Conservation (phyloP, 2,329 filamentous ascomycete genomes). For the Orbilia brochopaga region DNA sequence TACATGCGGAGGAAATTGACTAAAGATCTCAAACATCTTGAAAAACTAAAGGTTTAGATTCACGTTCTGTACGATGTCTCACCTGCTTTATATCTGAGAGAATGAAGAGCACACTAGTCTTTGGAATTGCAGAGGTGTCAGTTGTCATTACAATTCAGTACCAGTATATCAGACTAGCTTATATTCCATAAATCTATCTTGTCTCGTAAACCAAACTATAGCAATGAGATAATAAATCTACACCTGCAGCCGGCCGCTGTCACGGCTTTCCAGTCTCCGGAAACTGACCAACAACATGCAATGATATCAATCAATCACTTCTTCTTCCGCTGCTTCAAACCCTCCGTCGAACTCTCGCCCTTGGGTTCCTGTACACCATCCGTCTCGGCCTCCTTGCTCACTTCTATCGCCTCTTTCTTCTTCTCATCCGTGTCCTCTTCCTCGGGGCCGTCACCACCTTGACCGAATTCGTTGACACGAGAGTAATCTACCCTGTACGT, state of each 20-base stretch:
- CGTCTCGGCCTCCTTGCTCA: constrained; percentile 56
- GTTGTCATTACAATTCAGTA: too few relatives aligned
- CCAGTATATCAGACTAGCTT: not conserved
- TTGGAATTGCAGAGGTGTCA: not conserved
- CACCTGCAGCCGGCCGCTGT: not conserved
- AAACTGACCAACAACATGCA: not conserved
- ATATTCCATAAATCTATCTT: not conserved
- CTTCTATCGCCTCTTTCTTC: constrained; percentile 23
- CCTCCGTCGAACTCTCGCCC: constrained; percentile 36
- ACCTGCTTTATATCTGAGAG: not conserved
- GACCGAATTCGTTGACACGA: constrained; percentile 95
- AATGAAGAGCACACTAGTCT: not conserved
- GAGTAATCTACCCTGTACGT: constrained; percentile 90
- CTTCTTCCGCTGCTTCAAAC: constrained; percentile 49
- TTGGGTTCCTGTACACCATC: constrained; percentile 56
- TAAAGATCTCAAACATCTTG: constrained; percentile 33
- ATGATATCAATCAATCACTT: constrained; percentile 3
- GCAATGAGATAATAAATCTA: not conserved
- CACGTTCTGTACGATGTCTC: not conserved
- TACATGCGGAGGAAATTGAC: constrained; percentile 23
- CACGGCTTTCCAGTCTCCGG: not conserved
- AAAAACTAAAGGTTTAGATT: constrained; percentile 41
- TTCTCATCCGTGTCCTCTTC: constrained; percentile 62
- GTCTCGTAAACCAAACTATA: not conserved
- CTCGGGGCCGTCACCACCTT: constrained; percentile 90